Evolutionary conservation across 768 basidiomycete species (phyloP).

Genomic region (Leucocoprinus sp.): DNA sequence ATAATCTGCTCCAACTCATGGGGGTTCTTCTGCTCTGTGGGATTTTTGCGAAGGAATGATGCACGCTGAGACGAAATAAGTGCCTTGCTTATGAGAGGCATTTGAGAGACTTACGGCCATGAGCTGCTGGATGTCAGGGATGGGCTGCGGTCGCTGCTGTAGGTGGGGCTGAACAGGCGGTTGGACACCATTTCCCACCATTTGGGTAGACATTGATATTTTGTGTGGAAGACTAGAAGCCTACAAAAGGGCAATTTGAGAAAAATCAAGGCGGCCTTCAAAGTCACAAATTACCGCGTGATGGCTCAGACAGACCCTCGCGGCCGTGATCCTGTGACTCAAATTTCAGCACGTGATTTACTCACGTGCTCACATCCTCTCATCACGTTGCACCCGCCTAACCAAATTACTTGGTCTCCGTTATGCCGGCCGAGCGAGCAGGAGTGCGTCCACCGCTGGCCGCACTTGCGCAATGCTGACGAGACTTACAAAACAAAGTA

Average conservation of each 20-base stretch:
- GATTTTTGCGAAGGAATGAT: conserved; percentile 43
- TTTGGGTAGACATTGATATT: conserved; percentile 28
- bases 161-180: conserved; percentile 23
- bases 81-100: conserved; percentile 7
- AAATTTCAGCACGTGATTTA: conserved; percentile 13
- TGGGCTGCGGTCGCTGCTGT: conserved; percentile 20
- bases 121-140: conserved; percentile 35
- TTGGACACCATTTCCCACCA: conserved; percentile 31
- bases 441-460: conserved; percentile 42
- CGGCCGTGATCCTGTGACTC: conserved; percentile 11
- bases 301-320: conserved; percentile 17
- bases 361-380: conserved; percentile 14
- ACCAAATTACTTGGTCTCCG: conserved; percentile 19
- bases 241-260: not conserved
- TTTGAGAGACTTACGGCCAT: conserved; percentile 28
- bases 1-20: conserved; percentile 38
- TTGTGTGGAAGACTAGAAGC: not conserved
- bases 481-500: conserved; percentile 47
- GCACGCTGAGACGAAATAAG: conserved; percentile 28
- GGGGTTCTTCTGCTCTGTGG: conserved; percentile 37
- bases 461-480: conserved; percentile 14
- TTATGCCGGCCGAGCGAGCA: conserved; percentile 73
- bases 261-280: conserved; percentile 8
- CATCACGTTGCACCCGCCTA: conserved; percentile 25
- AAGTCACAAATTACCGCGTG: conserved; percentile 13